Percentiles rank a stretch among this genome's conserved stretches.
Evolutionary conservation across 306 rosid species (phyloP).

Genomic region (Medicago ruthenica): DNA sequence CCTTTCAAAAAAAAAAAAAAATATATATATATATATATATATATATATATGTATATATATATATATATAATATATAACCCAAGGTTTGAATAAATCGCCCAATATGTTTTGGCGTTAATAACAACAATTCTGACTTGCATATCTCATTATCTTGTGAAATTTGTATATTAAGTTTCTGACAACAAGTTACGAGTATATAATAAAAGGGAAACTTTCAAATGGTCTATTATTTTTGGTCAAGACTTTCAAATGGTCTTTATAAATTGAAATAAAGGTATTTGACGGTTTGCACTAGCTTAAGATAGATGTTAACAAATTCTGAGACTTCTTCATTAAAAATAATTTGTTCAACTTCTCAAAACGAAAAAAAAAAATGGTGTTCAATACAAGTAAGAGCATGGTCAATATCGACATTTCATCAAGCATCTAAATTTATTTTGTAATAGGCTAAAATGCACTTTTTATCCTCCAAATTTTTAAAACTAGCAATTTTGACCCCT

Average conservation of each 20-base stretch:
- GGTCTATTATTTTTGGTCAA: background rate
- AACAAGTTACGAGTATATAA: background rate
- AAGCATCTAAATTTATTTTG: too few species aligned
- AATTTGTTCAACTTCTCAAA: too few species aligned
- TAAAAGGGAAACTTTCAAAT: background rate
- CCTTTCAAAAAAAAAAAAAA: too few species aligned
- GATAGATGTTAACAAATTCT: too few species aligned
- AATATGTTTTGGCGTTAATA: background rate
- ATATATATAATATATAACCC: background rate
- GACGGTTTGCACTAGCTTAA: background rate
- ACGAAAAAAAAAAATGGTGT: too few species aligned
- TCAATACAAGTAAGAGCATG: too few species aligned
- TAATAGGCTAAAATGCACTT: too few species aligned
- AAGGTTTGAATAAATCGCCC: constrained; percentile 13
- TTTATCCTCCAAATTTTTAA: too few species aligned
- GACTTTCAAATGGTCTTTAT: background rate
- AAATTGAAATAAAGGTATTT: background rate
- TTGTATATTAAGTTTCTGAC: background rate
- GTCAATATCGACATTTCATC: too few species aligned
- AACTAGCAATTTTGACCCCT: too few species aligned
- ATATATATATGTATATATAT: background rate
- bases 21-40: background rate
- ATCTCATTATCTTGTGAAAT: background rate
- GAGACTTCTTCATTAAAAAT: too few species aligned
- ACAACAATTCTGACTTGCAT: background rate